Conservation (phyloP, 345 rosid species). For the Hibiscus trionum region DNA sequence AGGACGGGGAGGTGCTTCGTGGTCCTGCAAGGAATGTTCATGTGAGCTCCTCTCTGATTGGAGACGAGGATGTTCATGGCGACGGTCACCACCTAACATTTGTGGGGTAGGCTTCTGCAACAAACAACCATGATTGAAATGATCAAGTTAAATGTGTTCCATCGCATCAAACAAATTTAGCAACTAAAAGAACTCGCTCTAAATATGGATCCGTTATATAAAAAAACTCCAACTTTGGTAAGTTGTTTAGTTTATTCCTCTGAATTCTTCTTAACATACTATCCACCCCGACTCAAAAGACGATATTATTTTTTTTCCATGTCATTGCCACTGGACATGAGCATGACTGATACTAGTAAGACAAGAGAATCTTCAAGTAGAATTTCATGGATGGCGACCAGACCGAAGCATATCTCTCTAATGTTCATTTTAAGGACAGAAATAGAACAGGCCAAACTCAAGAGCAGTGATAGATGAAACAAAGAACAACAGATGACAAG, state of each 20-base stretch:
- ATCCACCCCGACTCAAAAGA: not conserved
- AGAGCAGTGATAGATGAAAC: not conserved
- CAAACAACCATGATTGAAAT: not conserved
- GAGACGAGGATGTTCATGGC: constrained; percentile 30
- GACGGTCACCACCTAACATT: constrained; percentile 27
- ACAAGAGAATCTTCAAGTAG: not conserved
- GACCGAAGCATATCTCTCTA: not conserved
- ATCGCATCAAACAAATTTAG: not conserved
- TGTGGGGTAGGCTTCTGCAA: constrained; percentile 38
- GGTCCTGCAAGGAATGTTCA: constrained; percentile 31
- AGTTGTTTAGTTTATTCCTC: not conserved
- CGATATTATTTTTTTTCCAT: not conserved
- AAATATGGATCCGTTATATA: not conserved
- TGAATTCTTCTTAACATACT: not conserved
- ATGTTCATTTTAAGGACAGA: not conserved
- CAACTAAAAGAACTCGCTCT: not conserved
- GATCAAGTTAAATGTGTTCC: not conserved
- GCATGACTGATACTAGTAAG: not conserved
- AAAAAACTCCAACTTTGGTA: not conserved
- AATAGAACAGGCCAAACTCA: not conserved
- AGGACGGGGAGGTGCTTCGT: constrained; percentile 44
- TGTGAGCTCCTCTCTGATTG: constrained; percentile 47
- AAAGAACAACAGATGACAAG: not conserved
- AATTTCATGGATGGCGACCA: not conserved
- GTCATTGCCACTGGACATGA: not conserved